Evolutionary conservation across 331 rosid species (phyloP).

Genomic region (Pyracantha coccinea): DNA sequence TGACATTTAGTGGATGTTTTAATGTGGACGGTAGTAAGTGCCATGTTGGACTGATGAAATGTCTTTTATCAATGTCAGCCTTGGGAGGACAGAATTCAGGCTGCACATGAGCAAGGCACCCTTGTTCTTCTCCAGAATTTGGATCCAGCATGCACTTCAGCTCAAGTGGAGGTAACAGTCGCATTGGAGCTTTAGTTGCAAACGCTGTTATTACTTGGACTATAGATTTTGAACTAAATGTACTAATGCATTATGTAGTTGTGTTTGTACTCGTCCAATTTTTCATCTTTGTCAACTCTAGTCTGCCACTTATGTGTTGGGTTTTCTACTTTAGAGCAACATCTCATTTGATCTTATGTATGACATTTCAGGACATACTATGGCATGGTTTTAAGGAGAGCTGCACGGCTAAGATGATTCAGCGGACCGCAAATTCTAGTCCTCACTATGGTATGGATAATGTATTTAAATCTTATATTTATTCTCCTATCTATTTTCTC

Average conservation of each 20-base stretch:
- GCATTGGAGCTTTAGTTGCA: conserved; percentile 8
- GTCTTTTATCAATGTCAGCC: conserved; percentile 42
- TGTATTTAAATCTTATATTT: not conserved
- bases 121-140: conserved; percentile 77
- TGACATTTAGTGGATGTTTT: not conserved
- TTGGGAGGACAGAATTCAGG: conserved; percentile 69
- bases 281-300: not conserved
- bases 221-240: not conserved
- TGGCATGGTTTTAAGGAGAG: conserved; percentile 54
- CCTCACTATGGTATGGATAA: conserved; percentile 56
- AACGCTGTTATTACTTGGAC: not conserved
- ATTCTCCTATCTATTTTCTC: not conserved
- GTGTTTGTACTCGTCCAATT: not conserved
- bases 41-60: conserved; percentile 9
- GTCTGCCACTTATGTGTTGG: not conserved
- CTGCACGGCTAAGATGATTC: conserved; percentile 74
- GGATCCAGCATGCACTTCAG: conserved; percentile 66
- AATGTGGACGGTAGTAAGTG: not conserved
- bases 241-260: not conserved
- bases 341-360: not conserved
- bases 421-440: conserved; percentile 47
- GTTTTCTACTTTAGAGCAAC: not conserved
- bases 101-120: conserved; percentile 55
- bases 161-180: conserved; percentile 69
- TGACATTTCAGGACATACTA: conserved; percentile 50